Conservation (phyloP, 2,329 filamentous ascomycete species). For the Zasmidium angulare region DNA sequence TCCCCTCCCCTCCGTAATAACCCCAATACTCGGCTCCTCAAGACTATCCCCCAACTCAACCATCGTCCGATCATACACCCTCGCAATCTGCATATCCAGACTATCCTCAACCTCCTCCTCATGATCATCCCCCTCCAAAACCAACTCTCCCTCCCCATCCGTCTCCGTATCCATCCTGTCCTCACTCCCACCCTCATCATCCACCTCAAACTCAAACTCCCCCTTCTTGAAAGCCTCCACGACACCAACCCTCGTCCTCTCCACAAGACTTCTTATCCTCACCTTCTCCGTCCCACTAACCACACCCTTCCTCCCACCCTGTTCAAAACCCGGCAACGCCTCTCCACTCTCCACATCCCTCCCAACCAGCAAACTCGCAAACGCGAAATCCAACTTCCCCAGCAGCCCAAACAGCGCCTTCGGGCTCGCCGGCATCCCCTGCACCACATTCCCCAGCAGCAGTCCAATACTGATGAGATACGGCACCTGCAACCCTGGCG, state of each 20-base stretch:
- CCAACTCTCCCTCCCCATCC: conserved; percentile 41
- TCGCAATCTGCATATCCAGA: conserved; percentile 68
- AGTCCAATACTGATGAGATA: conserved; percentile 78
- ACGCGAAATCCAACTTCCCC: conserved; percentile 78
- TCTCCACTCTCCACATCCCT: conserved; percentile 65
- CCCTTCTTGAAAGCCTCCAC: conserved; percentile 65
- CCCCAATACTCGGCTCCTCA: conserved; percentile 50
- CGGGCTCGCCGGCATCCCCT: conserved; percentile 68
- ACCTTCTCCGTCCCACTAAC: conserved; percentile 88
- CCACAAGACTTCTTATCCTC: conserved; percentile 76
- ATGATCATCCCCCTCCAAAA: conserved; percentile 31
- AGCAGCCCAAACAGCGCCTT: conserved; percentile 69
- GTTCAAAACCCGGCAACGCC: conserved; percentile 68
- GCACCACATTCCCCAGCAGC: conserved; percentile 69
- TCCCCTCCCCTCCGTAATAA: conserved; percentile 43
- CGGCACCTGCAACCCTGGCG: conserved; percentile 79
- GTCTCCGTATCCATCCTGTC: conserved; percentile 44
- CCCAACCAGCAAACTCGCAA: conserved; percentile 71
- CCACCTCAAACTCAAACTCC: conserved; percentile 44
- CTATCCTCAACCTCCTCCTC: conserved; percentile 38
- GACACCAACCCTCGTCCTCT: conserved; percentile 70
- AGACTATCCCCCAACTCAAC: conserved; percentile 70
- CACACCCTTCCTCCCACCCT: conserved; percentile 42
- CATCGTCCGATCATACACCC: conserved; percentile 78
- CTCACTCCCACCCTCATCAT: conserved; percentile 36